Base-by-base conservation (phyloP, 768 basidiomycete genomes). In the Phlegmacium glaucopus region DNA sequence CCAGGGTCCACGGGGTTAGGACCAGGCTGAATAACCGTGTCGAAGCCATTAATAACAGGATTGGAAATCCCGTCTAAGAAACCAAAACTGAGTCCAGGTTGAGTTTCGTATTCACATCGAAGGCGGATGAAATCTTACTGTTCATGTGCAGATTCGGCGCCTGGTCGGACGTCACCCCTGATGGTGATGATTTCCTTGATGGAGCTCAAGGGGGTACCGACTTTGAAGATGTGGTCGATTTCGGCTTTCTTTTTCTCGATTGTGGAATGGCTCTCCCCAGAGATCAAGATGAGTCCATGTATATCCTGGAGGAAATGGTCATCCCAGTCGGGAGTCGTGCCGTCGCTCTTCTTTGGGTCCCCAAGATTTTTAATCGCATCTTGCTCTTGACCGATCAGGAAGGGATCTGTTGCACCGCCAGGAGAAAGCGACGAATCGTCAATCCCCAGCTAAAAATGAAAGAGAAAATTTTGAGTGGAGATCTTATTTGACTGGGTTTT, bases 31-130 rank as follows among this genome's bases (percentile, higher is more conserved):
- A 61, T 59, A 30, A 66, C 61, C 29, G 49, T 54, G 49, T 70
- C 67, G 54, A 73, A 76, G 1, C 71, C 74, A 29, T 55, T 61
- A 35, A 75, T 62, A 4, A 69, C 63, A 4, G 79, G 79, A 55
- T 80, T 75, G 2, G 77, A 75, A 30, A 80, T 70, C 1, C 77
- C 76, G 53, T 80, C 79, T 51, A 71, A 51, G 58, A 69, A 80
- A 2, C 79, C 78, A 46, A 80, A 80, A 53, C 74, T 75, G 45
- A 37, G 41, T n/a, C 34, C 40, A 39, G 34, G 13, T 38, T 25
- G 32, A 34, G 32, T 34, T 34, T n/a, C 17, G 15, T n/a, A 12
- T 38, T 34, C 34, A 41, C 9, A 39, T 34, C 35, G 27, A 22
- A 13, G 47, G 11, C 13, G 15, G 8, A 10, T 12, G 39, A 34